Evolutionary conservation across 306 rosid species (phyloP).

Genomic region (Castanopsis chinensis): DNA sequence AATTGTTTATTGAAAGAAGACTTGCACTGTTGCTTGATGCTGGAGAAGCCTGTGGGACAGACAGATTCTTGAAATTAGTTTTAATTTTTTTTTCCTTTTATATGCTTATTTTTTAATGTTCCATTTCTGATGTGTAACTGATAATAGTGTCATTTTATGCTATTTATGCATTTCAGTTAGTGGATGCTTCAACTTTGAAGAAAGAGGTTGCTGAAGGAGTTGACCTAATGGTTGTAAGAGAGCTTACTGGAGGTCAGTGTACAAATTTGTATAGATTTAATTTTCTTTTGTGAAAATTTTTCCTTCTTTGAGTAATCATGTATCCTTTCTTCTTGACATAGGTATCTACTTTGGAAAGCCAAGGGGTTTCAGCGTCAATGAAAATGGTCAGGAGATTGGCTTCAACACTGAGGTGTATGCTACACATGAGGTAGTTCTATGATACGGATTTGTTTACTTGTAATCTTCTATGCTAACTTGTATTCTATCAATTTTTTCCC

Average conservation of each 20-base stretch:
- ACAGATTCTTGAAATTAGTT: background rate
- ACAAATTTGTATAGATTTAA: background rate
- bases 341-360: constrained; percentile 96
- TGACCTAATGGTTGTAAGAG: constrained; percentile 92
- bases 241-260: constrained; percentile 88
- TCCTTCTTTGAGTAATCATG: background rate
- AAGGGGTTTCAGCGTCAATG: constrained; percentile 68
- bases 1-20: background rate
- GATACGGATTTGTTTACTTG: constrained; percentile 4
- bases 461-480: background rate
- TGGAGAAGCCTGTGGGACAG: background rate
- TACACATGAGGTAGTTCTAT: constrained; percentile 55
- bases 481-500: background rate
- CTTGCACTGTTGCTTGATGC: background rate
- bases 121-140: background rate
- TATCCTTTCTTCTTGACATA: constrained; percentile 14
- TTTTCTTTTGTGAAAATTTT: background rate
- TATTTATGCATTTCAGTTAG: constrained; percentile 48
- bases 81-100: background rate
- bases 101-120: background rate
- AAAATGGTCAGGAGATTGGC: constrained; percentile 78
- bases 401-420: constrained; percentile 86
- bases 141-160: background rate
- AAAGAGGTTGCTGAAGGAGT: constrained; percentile 85
- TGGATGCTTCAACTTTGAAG: constrained; percentile 91